These are phyloP conservation scores for Neurospora sp. DNA, from an alignment of 495 filamentous ascomycete genomes.

Conservation along the genomic window DNA sequence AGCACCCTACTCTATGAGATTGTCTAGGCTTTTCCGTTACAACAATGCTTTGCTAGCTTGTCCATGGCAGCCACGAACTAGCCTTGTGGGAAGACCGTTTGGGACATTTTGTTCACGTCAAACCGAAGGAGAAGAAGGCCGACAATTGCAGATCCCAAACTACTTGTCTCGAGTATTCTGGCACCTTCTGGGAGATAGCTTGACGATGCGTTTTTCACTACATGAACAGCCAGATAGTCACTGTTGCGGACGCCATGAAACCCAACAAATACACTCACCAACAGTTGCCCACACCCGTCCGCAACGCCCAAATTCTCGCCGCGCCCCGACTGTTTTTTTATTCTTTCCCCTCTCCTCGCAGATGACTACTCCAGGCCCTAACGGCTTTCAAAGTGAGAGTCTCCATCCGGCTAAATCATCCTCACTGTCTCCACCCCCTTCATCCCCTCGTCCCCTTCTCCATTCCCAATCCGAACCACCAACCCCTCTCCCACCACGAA, in stretches of 20 bases:
- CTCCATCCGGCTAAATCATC: background rate
- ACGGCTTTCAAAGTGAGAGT: background rate
- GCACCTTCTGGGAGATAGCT: background rate
- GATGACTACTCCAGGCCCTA: background rate
- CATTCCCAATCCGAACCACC: slow-evolving; percentile 8
- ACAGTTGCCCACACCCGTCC: background rate
- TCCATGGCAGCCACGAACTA: background rate
- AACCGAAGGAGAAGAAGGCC: background rate
- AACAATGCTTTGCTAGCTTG: background rate
- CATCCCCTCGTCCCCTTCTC: slow-evolving; percentile 12
- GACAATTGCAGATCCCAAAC: background rate
- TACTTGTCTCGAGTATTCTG: background rate
- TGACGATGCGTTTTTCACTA: background rate
- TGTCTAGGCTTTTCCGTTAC: background rate
- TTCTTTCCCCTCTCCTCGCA: background rate
- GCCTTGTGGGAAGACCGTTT: background rate
- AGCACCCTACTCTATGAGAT: background rate
- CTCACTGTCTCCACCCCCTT: slow-evolving; percentile 2
- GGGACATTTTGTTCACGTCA: background rate
- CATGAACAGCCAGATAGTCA: background rate
- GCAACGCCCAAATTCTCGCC: background rate
- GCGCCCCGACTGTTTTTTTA: background rate
- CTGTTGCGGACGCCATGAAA: background rate
- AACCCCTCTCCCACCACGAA: background rate
- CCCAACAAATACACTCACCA: background rate